These are phyloP conservation scores for Pleurotus ostreatus DNA, from an alignment of 768 basidiomycete genomes.

Conservation along the genomic window DNA sequence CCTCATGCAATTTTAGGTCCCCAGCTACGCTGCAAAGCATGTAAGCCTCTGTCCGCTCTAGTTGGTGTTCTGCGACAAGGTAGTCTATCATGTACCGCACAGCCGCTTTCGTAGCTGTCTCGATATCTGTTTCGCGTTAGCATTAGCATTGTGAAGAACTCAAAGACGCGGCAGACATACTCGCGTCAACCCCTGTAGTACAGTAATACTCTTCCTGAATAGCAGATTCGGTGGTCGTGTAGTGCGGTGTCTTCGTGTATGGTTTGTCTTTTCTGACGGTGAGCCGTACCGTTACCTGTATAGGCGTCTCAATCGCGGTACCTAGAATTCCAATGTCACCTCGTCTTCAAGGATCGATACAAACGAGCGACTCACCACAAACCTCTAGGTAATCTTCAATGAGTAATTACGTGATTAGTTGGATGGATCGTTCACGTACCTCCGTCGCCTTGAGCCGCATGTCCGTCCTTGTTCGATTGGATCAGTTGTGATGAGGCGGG, in stretches of 20 bases:
- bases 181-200: conserved; percentile 48
- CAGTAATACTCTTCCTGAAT: conserved; percentile 44
- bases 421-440: conserved; percentile 29
- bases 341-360: too few relatives aligned
- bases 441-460: conserved; percentile 66
- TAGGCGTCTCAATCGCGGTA: conserved; percentile 62
- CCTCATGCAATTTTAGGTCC: conserved; percentile 59
- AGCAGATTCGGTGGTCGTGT: conserved; percentile 27
- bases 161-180: background rate
- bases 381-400: too few relatives aligned
- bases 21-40: conserved; percentile 60
- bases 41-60: conserved; percentile 47
- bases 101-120: conserved; percentile 51
- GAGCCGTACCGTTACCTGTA: conserved; percentile 49
- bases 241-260: conserved; percentile 58
- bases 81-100: conserved; percentile 57
- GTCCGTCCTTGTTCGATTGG: conserved; percentile 43
- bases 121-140: conserved; percentile 35
- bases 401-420: too few relatives aligned
- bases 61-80: conserved; percentile 37
- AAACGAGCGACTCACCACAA: too few relatives aligned
- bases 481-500: too few relatives aligned
- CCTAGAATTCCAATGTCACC: conserved; percentile 25
- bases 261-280: conserved; percentile 54
- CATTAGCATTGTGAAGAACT: background rate